phyloP scores from a whole-genome alignment of 257 asterid genomes.

The Fraxinus pennsylvanica region DNA sequence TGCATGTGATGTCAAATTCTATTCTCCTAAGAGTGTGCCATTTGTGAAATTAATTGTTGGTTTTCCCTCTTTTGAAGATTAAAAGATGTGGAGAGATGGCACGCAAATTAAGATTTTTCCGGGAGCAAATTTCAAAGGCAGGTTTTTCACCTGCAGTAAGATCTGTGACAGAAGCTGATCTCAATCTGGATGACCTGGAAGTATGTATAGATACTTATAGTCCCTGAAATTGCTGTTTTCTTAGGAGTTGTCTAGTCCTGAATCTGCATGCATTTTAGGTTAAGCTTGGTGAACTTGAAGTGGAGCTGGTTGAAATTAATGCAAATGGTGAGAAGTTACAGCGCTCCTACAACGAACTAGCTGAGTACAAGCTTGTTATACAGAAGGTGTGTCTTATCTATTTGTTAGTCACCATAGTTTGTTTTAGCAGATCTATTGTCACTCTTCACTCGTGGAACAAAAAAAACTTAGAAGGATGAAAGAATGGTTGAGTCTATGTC shows the following conservation, averaged over 20 bases:
- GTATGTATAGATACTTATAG: slow-evolving; percentile 39
- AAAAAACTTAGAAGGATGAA: background rate
- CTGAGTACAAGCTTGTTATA: slow-evolving; percentile 77
- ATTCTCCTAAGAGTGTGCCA: background rate
- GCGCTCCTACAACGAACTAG: slow-evolving; percentile 80
- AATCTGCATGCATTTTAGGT: slow-evolving; percentile 36
- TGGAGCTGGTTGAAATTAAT: slow-evolving; percentile 79
- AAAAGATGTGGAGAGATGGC: slow-evolving; percentile 99
- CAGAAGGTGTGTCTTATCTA: slow-evolving; percentile 49
- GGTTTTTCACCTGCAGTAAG: slow-evolving; percentile 59
- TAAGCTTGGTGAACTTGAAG: slow-evolving; percentile 71
- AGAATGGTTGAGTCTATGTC: background rate
- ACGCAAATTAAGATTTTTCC: slow-evolving; percentile 84
- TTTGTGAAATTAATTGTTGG: slow-evolving; percentile 14
- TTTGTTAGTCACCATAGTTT: slow-evolving; percentile 18
- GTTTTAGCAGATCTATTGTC: background rate
- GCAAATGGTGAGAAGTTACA: slow-evolving; percentile 74
- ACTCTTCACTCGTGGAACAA: background rate
- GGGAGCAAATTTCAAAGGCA: slow-evolving; percentile 84
- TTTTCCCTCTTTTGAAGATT: slow-evolving; percentile 48
- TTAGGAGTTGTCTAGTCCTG: slow-evolving; percentile 6
- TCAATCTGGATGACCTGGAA: slow-evolving; percentile 84
- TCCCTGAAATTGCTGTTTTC: background rate
- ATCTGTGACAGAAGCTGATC: slow-evolving; percentile 42
- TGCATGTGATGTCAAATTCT: background rate